Percentiles rank a stretch among this genome's conserved stretches.
phyloP scores from a whole-genome alignment of 768 basidiomycete genomes.

The Mycena pura region DNA sequence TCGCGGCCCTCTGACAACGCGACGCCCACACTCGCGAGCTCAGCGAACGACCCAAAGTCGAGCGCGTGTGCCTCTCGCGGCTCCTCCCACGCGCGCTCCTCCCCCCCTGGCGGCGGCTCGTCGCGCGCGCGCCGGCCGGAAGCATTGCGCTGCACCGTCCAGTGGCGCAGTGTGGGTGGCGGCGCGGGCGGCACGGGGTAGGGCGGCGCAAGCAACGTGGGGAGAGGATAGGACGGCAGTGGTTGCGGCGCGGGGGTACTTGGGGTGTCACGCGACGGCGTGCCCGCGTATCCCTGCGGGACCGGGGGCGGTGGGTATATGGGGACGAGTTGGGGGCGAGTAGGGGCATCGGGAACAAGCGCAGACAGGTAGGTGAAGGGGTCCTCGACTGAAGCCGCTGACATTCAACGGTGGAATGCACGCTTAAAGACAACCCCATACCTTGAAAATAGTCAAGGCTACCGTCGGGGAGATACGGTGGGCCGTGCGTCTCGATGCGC shows the following conservation, averaged over 20 bases:
- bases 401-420: conserved; percentile 4
- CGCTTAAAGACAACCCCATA: conserved; percentile 39
- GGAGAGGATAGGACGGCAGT: conserved; percentile 31
- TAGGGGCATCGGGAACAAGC: conserved; percentile 63
- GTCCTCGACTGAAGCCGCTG: conserved; percentile 67
- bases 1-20: conserved; percentile 16
- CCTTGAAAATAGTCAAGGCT: conserved; percentile 78
- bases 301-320: conserved; percentile 49
- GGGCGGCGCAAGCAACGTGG: conserved; percentile 19
- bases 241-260: conserved; percentile 13
- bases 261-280: conserved; percentile 34
- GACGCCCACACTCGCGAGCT: conserved; percentile 51
- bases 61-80: conserved; percentile 59
- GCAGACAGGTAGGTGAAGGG: conserved; percentile 73
- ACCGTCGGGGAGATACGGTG: conserved; percentile 75
- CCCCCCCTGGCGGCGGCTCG: conserved; percentile 26
- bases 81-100: conserved; percentile 51
- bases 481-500: conserved; percentile 78
- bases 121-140: conserved; percentile 40
- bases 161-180: conserved; percentile 56
- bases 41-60: conserved; percentile 70
- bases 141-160: conserved; percentile 63
- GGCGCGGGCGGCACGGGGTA: conserved; percentile 2
- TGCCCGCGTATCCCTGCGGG: conserved; percentile 31
- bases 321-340: conserved; percentile 63